phyloP scores from a whole-genome alignment of 441 rosid genomes.

The Croton setiger region DNA sequence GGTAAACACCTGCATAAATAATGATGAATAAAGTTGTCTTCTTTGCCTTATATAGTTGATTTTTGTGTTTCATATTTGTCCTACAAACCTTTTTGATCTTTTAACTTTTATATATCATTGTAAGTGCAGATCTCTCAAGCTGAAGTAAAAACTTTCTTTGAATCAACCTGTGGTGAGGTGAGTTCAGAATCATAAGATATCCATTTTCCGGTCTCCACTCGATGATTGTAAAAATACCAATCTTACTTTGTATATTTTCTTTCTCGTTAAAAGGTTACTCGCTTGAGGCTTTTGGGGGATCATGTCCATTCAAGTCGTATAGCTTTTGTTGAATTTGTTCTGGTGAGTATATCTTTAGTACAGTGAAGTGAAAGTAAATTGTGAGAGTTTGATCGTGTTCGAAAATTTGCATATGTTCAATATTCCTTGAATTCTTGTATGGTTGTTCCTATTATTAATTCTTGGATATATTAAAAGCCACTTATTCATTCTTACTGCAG shows the following conservation, averaged over 20 bases:
- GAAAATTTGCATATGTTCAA: conserved; percentile 1
- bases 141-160: conserved; percentile 80
- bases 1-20: conserved; percentile 30
- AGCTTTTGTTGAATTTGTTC: conserved; percentile 53
- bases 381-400: background rate
- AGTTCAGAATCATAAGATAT: conserved; percentile 18
- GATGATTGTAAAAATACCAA: conserved; percentile 3
- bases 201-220: background rate
- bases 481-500: background rate
- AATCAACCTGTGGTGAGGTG: conserved; percentile 89
- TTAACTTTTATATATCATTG: conserved; percentile 11
- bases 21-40: background rate
- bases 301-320: conserved; percentile 50
- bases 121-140: conserved; percentile 65
- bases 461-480: background rate
- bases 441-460: background rate
- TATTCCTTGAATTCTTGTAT: background rate
- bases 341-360: conserved; percentile 34
- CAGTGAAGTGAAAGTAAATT: background rate
- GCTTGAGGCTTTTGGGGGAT: conserved; percentile 48
- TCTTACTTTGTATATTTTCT: conserved; percentile 8
- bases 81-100: background rate
- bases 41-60: background rate
- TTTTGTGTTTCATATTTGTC: background rate
- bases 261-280: conserved; percentile 53